Base-by-base conservation (phyloP, 2,329 filamentous ascomycete genomes). In the Aspergillus texensis region DNA sequence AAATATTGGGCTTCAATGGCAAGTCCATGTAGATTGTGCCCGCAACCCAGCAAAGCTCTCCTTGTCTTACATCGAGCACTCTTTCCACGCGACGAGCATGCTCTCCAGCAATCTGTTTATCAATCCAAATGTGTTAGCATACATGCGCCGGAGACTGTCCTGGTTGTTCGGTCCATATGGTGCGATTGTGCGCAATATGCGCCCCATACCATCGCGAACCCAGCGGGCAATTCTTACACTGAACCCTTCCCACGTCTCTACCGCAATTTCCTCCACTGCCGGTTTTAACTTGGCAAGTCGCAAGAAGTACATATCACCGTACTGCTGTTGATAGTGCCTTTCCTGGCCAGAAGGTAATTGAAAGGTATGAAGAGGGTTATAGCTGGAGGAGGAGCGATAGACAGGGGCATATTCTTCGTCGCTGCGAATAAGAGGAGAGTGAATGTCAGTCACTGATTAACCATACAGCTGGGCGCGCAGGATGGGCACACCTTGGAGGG, bases 21-120 rank as follows among this genome's bases (percentile, higher is more conserved):
- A 99, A 94, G 67, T 98, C 93, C 91, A 98, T 96, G 77, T 96
- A 99, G 36, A 98, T 88, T 0, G 95, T 99, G 19, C 96, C 95
- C 0, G 90, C 86, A 19, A 99, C 91, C 93, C 94, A 99, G 81
- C 94, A 98, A 41, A 98, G 83, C 80, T 97, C 89, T 67, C 95
- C 95, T 81, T 98, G 95, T 65, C 94, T 89, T 58, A 99, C 95
- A 79, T 99, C 94, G 34, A 99, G 85, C 64, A 99, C 95, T 70
- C 95, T 86, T 36, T 97, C 92, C 19, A 96, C 93, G 68, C 85
- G 88, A 69, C 85, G 86, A 12, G 92, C 92, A 62, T 82, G 82
- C 75, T 97, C 92, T 43, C 88, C 91, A 8, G 87, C 92, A 68
- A 98, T 89, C 74, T 90, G 64, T 26, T 62, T 30, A 34, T 32